phyloP scores from a whole-genome alignment of 2,329 filamentous ascomycete species.

The Colletotrichum scovillei region DNA sequence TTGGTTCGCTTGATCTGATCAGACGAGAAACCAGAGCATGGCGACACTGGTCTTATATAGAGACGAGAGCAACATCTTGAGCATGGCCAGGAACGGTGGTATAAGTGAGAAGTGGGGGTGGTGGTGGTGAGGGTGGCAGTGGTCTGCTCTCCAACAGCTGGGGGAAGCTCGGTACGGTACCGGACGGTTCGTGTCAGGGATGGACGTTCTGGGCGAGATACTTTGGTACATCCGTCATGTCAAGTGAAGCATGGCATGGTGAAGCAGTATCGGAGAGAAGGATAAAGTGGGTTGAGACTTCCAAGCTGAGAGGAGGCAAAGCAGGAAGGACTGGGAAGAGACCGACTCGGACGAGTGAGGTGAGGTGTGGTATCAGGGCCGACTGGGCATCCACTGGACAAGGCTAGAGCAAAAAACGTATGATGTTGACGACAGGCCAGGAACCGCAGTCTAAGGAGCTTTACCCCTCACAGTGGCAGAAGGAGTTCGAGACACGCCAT shows the following conservation, averaged over 20 bases:
- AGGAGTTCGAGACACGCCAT: constrained; percentile 18
- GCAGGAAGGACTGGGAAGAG: not conserved
- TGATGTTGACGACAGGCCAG: constrained; percentile 35
- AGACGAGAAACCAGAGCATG: constrained; percentile 8
- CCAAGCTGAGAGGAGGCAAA: not conserved
- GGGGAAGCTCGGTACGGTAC: constrained; percentile 3
- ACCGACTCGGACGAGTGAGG: constrained; percentile 1
- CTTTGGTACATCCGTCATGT: constrained; percentile 12
- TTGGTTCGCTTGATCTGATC: constrained; percentile 28
- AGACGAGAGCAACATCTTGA: constrained; percentile 22
- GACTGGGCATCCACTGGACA: constrained; percentile 29
- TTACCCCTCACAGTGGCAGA: constrained; percentile 34
- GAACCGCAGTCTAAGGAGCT: constrained; percentile 30
- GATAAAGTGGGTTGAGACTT: not conserved
- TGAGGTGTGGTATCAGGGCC: constrained; percentile 32
- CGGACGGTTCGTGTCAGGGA: constrained; percentile 24
- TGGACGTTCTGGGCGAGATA: constrained; percentile 7
- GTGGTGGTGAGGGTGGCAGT: not conserved
- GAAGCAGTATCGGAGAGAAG: not conserved
- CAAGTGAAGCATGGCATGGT: not conserved
- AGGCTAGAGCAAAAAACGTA: constrained; percentile 34
- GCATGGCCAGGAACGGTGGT: constrained; percentile 1
- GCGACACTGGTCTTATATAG: constrained; percentile 29
- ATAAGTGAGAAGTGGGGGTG: constrained; percentile 20
- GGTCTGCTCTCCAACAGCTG: not conserved